Percentiles rank a stretch among this genome's conserved stretches.
Conservation (phyloP, 495 filamentous ascomycete species). For the Achaetomiella virescens region DNA sequence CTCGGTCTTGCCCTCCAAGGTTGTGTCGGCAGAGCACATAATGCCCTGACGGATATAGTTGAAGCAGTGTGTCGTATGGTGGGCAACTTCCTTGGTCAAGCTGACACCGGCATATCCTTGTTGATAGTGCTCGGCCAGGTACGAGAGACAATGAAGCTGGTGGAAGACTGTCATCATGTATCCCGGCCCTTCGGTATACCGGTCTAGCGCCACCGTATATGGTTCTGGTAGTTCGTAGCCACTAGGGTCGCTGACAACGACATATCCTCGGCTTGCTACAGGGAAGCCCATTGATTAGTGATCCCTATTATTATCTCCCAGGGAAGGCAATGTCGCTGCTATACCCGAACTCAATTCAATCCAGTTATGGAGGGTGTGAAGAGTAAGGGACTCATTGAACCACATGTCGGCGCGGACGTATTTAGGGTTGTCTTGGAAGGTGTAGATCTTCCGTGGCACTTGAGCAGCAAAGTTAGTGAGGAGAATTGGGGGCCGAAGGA, state of each 20-base stretch:
- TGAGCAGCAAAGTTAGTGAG: neutral
- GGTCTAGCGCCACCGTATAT: slow-evolving; percentile 30
- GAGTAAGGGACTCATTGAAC: slow-evolving; percentile 31
- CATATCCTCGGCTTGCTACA: slow-evolving; percentile 36
- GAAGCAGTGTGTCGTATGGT: slow-evolving; percentile 46
- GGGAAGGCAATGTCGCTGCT: neutral
- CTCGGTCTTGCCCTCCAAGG: slow-evolving; percentile 41
- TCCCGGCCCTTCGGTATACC: slow-evolving; percentile 31
- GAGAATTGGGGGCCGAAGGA: neutral
- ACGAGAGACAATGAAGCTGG: slow-evolving; percentile 48
- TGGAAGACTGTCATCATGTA: slow-evolving; percentile 50
- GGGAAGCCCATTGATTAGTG: neutral
- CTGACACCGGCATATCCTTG: slow-evolving; percentile 32
- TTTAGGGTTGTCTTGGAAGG: slow-evolving; percentile 31
- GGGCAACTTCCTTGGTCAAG: slow-evolving; percentile 35
- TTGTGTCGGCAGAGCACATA: slow-evolving; percentile 43
- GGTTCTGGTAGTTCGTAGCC: slow-evolving; percentile 36
- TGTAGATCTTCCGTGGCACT: slow-evolving; percentile 42
- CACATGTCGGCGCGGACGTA: slow-evolving; percentile 44
- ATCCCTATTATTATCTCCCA: neutral
- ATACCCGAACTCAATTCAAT: slow-evolving; percentile 37
- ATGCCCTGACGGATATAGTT: slow-evolving; percentile 44
- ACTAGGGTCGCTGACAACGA: slow-evolving; percentile 30
- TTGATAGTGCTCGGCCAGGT: slow-evolving; percentile 38
- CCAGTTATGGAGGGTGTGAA: slow-evolving; percentile 42